Percentiles rank a stretch among this genome's conserved stretches.
Evolutionary conservation across 23 red algal species (phyloP).

Genomic region (Gracilaria domingensis): DNA sequence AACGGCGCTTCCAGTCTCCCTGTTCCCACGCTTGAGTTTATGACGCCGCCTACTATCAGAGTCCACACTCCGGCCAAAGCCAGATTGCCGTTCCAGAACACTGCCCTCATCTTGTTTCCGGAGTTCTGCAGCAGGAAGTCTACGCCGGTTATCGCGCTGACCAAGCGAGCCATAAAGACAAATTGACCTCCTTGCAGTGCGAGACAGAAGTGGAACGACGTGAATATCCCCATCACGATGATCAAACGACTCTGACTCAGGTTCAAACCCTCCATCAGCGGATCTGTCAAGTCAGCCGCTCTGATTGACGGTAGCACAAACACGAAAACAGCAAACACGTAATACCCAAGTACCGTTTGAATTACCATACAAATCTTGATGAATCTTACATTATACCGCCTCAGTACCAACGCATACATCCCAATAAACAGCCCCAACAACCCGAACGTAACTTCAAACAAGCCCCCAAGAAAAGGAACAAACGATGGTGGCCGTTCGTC

Average conservation of each 20-base stretch:
- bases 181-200: conserved; percentile 78
- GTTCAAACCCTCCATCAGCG: conserved; percentile 10
- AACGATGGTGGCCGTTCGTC: conserved; percentile 18
- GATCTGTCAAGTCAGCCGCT: conserved; percentile 17
- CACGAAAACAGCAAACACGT: conserved; percentile 75
- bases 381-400: conserved; percentile 23
- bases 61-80: conserved; percentile 67
- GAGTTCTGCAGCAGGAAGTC: conserved; percentile 46
- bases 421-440: conserved; percentile 52
- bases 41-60: conserved; percentile 40
- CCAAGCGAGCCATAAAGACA: conserved; percentile 62
- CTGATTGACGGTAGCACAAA: conserved; percentile 49
- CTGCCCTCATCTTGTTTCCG: conserved; percentile 37
- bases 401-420: conserved; percentile 23
- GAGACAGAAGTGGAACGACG: conserved; percentile 72
- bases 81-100: conserved; percentile 77
- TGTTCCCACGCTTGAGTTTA: conserved; percentile 50
- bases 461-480: conserved; percentile 50
- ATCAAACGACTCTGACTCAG: conserved; percentile 43
- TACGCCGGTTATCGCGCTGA: conserved; percentile 25
- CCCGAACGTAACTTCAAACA: conserved; percentile 76
- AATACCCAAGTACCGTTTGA: conserved; percentile 62
- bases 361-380: conserved; percentile 53
- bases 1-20: conserved; percentile 38
- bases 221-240: conserved; percentile 58